These are phyloP conservation scores for Chlorella variabilis DNA, from an alignment of 163 green algal genomes.

Conservation along the genomic window DNA sequence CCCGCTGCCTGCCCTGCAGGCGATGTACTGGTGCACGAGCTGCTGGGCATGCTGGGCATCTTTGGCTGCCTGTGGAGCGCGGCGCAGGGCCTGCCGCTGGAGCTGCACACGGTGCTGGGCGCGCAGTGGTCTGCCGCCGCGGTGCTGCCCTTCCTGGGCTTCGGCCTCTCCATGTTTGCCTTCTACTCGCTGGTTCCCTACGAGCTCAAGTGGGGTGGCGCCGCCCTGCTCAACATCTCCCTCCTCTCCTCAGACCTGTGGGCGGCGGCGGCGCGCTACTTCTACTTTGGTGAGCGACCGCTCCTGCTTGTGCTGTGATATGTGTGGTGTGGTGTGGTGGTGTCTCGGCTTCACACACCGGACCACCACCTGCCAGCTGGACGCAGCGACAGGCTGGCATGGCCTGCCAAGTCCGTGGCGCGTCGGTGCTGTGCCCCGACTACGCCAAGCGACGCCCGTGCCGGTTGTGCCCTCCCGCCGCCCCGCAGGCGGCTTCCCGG, in stretches of 20 bases:
- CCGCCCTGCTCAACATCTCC: slow-evolving; percentile 79
- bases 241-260: slow-evolving; percentile 79
- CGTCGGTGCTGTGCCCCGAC: background rate
- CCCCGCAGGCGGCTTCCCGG: slow-evolving; percentile 28
- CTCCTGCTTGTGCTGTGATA: background rate
- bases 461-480: background rate
- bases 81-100: slow-evolving; percentile 61
- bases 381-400: no score
- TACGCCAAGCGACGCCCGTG: no score
- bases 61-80: slow-evolving; percentile 58
- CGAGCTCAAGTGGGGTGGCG: slow-evolving; percentile 68
- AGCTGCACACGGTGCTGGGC: slow-evolving; percentile 42
- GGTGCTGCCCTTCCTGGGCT: slow-evolving; percentile 56
- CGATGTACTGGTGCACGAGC: slow-evolving; percentile 40
- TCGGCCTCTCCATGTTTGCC: slow-evolving; percentile 63
- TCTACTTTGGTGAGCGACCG: slow-evolving; percentile 48
- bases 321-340: no score
- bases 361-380: no score
- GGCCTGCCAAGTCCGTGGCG: no score
- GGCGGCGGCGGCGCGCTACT: slow-evolving; percentile 54
- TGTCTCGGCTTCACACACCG: no score
- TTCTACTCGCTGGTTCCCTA: slow-evolving; percentile 71
- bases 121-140: slow-evolving; percentile 25
- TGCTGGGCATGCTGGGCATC: slow-evolving; percentile 58
- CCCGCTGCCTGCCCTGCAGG: background rate